These are phyloP conservation scores for Modicella reniformis DNA, from an alignment of 371 early-diverging fungal genomes.

Conservation along the genomic window DNA sequence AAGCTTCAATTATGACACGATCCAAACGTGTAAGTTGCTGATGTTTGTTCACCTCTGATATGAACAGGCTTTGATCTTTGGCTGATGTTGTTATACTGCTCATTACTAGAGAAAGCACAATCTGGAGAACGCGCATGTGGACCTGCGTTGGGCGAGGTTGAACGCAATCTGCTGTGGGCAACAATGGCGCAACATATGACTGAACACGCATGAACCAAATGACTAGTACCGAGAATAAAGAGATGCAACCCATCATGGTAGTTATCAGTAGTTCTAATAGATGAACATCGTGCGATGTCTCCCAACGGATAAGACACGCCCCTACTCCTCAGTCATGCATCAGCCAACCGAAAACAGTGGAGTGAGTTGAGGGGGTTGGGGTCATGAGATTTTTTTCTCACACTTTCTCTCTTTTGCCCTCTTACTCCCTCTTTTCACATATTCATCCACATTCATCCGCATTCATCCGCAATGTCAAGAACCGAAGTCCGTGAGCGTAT, in stretches of 20 bases:
- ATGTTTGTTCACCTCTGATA: too few species aligned
- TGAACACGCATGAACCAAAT: background rate
- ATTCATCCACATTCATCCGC: background rate
- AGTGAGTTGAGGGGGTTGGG: too few species aligned
- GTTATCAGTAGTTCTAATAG: too few species aligned
- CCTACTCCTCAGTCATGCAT: too few species aligned
- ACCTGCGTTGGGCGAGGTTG: background rate
- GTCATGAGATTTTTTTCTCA: background rate
- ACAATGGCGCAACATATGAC: background rate
- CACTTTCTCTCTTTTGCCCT: background rate
- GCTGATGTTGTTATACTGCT: background rate
- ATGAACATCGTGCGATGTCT: too few species aligned
- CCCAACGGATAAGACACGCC: too few species aligned
- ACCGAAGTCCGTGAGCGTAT: conserved; percentile 32
- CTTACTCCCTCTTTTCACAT: conserved; percentile 8
- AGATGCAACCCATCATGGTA: too few species aligned
- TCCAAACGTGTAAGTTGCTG: too few species aligned
- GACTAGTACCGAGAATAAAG: too few species aligned
- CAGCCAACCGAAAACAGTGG: too few species aligned
- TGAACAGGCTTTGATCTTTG: background rate
- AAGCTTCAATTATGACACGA: too few species aligned
- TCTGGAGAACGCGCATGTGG: conserved; percentile 6
- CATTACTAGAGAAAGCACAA: background rate
- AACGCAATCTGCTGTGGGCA: too few species aligned
- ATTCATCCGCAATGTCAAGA: conserved; percentile 24